Evolutionary conservation across 140 eudicot genomes (phyloP), one percentile per base, ranked within the genome.

Genomic region (Ambrosia hybrid): DNA sequence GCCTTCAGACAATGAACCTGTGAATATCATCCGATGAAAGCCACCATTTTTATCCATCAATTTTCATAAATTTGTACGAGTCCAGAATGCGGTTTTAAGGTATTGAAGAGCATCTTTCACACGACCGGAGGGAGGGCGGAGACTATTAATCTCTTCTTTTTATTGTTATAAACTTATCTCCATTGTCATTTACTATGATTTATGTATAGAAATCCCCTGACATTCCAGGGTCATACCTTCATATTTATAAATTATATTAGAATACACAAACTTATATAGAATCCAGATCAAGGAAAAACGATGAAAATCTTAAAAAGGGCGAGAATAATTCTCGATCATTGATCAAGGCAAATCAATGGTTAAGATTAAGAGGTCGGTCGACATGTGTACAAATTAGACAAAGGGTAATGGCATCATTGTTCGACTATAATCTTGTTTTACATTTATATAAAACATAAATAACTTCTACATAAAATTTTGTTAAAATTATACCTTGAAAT

Each of bases 171-270:
- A 33, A 71, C 34, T 16, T 74, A 65, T 74, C 46, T 10, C 15
- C 67, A 17, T 37, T 65, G 55, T 78, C 39, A 66, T 76, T 73
- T 69, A 73, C 68, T 74, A 51, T 13, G 60, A 75, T 87, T 85
- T 79, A 13, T 91, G 97, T 91, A 91, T 85, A 91, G 95, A 79
- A 79, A 71, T 9, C 49, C 88, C 96, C 84, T 80, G 79, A 80
- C 88, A 79, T 85, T 83, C 12, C 76, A 81, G 95, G 87, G 87
- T 72, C 72, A 74, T 63, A 76, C 72, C 49, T 62, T 59, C 46
- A 64, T 73, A 66, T 30, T 10, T 62, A 68, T 59, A 65, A 9
- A 74, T 77, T 72, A 57, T 64, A 61, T 58, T 68, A 82, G 2
- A 59, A 76, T 71, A 80, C 67, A 79, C 71, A 76, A 30, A 6